Conservation (phyloP, 1,139 yeast species). For the Tardiomyces blankii region DNA sequence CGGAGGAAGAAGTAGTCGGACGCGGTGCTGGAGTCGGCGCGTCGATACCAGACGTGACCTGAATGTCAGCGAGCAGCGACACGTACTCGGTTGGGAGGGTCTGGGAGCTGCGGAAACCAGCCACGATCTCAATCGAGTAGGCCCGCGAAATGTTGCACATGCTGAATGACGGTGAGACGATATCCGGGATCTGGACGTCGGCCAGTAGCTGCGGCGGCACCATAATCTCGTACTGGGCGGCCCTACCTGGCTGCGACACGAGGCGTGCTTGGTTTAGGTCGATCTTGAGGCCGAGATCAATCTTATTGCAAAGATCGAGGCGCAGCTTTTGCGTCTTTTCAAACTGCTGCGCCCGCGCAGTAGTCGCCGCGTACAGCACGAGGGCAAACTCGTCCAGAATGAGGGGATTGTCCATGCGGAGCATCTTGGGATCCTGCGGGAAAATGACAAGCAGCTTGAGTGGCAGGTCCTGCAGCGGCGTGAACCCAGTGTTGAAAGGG, state of each 20-base stretch:
- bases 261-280: slow-evolving; percentile 5
- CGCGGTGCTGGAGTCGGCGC: slow-evolving; percentile 3
- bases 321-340: slow-evolving; percentile 9
- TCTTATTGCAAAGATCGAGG: slow-evolving; percentile 10
- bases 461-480: slow-evolving; percentile 17
- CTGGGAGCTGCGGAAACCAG: slow-evolving; percentile 32
- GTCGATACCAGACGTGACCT: slow-evolving; percentile 15
- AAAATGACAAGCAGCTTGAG: slow-evolving; percentile 15
- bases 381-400: slow-evolving; percentile 14
- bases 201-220: slow-evolving; percentile 12
- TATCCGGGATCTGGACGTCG: slow-evolving; percentile 38
- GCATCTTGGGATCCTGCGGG: slow-evolving; percentile 9
- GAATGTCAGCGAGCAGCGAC: slow-evolving; percentile 10
- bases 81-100: slow-evolving; percentile 16
- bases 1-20: neutral
- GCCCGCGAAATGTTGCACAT: slow-evolving; percentile 46
- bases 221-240: slow-evolving; percentile 11
- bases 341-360: slow-evolving; percentile 17
- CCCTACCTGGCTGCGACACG: slow-evolving; percentile 4
- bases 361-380: slow-evolving; percentile 18
- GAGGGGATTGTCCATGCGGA: slow-evolving; percentile 7
- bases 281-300: slow-evolving; percentile 7
- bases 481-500: slow-evolving; percentile 13
- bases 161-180: slow-evolving; percentile 42
- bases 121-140: slow-evolving; percentile 36